Base-by-base conservation (phyloP, 2,329 filamentous ascomycete genomes). In the Davidsoniella virescens region DNA sequence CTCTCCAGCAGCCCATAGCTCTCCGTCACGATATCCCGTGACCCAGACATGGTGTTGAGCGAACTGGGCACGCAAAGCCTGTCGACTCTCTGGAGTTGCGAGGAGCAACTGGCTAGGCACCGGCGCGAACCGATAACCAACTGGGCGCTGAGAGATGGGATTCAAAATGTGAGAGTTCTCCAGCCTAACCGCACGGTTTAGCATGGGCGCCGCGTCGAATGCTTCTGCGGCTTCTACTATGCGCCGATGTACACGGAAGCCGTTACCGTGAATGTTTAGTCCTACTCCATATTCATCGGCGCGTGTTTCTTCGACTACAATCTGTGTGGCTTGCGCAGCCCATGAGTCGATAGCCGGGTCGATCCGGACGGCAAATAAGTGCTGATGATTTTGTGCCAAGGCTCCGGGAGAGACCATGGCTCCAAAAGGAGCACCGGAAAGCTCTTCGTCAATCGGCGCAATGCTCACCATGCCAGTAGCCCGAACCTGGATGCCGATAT, bases 321-420 rank as follows among this genome's bases (percentile, higher is more conserved):
- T 62, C 0, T 69, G 70, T 54, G 78, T 80, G 2, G 66, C 61
- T 57, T 57, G 71, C 56, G 18, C 70, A 64, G 55, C 54, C 53
- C 57, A 66, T 23, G 55, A 60, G 55, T 82, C 78, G 38, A 82
- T 70, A 7, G 74, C 74, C 0, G 80, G 78, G 56, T 85, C 80
- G 45, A 84, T 73, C 1, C 80, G 70, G 40, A 78, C 63, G 20
- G 68, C 72, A 59, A 85, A 84, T 41, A 84, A 69, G 62, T 85
- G 81, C 59, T 85, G 81, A 56, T 85, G 80, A 60, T 82, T 78
- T 54, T 78, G 77, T 0, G 80, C 81, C 1, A 84, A 64, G 0
- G 80, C 74, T 0, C 80, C 80, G 0, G 76, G 73, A 0, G 70
- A 68, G 2, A 86, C 80, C 0, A 82, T 66, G 50, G 75, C 82